These are phyloP conservation scores for Fusarium redolens DNA, from an alignment of 2,329 filamentous ascomycete species.

Conservation along the genomic window DNA sequence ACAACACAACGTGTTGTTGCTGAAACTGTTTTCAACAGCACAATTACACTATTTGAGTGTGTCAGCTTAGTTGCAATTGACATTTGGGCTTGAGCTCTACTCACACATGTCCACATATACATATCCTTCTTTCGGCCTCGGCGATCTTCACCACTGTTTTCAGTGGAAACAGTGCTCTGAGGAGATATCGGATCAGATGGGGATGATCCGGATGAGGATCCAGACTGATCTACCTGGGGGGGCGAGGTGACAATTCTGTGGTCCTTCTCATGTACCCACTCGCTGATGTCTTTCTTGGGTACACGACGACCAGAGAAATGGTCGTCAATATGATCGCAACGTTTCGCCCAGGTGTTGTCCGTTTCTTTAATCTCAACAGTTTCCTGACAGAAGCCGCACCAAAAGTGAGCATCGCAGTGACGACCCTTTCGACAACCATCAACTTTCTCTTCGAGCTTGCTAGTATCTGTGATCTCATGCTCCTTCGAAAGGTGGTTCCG, in stretches of 20 bases:
- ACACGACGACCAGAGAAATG: conserved; percentile 70
- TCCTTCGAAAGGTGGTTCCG: conserved; percentile 67
- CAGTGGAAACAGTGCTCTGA: conserved; percentile 1
- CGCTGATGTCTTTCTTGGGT: conserved; percentile 58
- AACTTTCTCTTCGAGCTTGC: conserved; percentile 56
- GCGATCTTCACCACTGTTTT: conserved; percentile 4
- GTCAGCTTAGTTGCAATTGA: conserved; percentile 8
- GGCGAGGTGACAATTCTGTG: neutral
- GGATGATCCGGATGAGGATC: conserved; percentile 5
- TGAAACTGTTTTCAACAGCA: conserved; percentile 1
- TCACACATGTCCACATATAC: conserved; percentile 49
- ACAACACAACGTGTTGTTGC: conserved; percentile 11
- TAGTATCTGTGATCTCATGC: conserved; percentile 55
- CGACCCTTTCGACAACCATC: conserved; percentile 70
- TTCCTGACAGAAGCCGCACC: conserved; percentile 84
- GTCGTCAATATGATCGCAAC: conserved; percentile 78
- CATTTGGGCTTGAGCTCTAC: conserved; percentile 16
- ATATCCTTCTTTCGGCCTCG: conserved; percentile 25
- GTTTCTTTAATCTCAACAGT: conserved; percentile 61
- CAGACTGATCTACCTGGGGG: neutral
- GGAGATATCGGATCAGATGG: conserved; percentile 9
- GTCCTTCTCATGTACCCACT: conserved; percentile 63
- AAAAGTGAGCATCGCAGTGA: conserved; percentile 75
- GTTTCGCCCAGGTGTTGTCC: conserved; percentile 65
- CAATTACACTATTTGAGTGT: conserved; percentile 37